Evolutionary conservation across 2,329 filamentous ascomycete genomes (phyloP), one percentile per base, ranked within the genome.

Genomic region (Colletotrichum ledebouriae): DNA sequence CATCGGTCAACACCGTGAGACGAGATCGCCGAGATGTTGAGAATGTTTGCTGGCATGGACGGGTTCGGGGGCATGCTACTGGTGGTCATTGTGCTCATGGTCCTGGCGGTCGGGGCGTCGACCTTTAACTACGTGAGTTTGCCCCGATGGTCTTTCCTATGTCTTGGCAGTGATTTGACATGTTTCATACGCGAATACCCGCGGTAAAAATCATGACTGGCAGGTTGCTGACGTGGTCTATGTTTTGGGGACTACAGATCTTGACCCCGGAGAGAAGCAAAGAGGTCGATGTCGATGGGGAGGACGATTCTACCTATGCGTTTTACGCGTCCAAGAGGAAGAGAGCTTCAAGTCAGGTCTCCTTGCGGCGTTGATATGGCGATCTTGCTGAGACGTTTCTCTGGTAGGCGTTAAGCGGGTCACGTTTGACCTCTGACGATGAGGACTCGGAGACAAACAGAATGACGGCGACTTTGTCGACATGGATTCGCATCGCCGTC

Each of bases 231-330:
- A 63, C 59, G 34, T 41, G 33, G 6, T 29, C 7, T 29, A 9
- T 29, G 29, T 11, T 17, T 49, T 11, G 39, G 37, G 39, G 17
- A 6, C 20, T 12, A 9, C 33, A 71, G 70, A 69, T 71, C 9
- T 47, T 71, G 34, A 65, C 62, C 46, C 63, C 68, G 13, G 56
- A 59, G 12, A 63, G 49, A 17, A 53, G 22, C 49, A 67, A 65
- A 20, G 68, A 70, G 33, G 25, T 34, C 3, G 66, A 69, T 5
- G 25, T 59, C 13, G 70, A 66, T 3, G 64, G 66, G 20, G 70
- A 71, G 37, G 58, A 67, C n/a, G 70, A 68, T 44, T 61, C 68
- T 9, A 71, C 69, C 1, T 71, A 71, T 9, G 70, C 70, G 0
- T 71, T 71, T 39, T 71, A 71, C 44, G 70, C 46, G 6, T 44